These are phyloP conservation scores for Chlorophyllum brunneum DNA, from an alignment of 768 basidiomycete species.

Conservation along the genomic window DNA sequence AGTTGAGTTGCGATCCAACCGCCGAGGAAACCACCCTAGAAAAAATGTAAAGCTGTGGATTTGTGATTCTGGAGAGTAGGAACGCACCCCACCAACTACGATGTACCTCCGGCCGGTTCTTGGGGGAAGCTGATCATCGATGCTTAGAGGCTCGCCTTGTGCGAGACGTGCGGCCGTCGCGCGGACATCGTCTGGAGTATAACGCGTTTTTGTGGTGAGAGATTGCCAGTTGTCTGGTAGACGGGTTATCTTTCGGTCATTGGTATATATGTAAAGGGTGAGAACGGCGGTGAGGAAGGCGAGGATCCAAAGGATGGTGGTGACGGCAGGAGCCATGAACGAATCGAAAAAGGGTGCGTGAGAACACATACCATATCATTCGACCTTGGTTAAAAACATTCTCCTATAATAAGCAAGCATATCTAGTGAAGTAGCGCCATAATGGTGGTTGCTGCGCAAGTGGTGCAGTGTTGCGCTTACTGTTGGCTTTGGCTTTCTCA, in stretches of 20 bases:
- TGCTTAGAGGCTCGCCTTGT: constrained; percentile 27
- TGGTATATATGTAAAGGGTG: constrained; percentile 31
- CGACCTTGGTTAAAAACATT: not conserved
- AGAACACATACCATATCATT: not conserved
- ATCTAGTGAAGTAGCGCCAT: too few species aligned
- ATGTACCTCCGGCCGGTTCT: constrained; percentile 75
- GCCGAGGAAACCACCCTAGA: constrained; percentile 69
- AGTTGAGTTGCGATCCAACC: constrained; percentile 75
- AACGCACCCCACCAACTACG: constrained; percentile 70
- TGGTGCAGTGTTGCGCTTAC: too few species aligned
- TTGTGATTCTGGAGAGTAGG: not conserved
- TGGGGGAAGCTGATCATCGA: constrained; percentile 50
- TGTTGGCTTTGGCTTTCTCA: too few species aligned
- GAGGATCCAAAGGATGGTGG: not conserved
- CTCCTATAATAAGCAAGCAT: too few species aligned
- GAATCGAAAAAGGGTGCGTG: not conserved
- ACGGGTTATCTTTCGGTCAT: constrained; percentile 51
- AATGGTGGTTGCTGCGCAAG: too few species aligned
- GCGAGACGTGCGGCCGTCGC: constrained; percentile 33
- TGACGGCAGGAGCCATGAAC: not conserved
- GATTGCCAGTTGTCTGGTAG: constrained; percentile 44
- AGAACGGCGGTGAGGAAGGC: constrained; percentile 15
- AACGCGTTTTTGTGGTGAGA: constrained; percentile 48
- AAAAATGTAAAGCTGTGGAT: not conserved
- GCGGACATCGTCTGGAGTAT: constrained; percentile 38